Conservation (phyloP, 1,139 yeast genomes). For the Sugiyamaella grinbergsii region DNA sequence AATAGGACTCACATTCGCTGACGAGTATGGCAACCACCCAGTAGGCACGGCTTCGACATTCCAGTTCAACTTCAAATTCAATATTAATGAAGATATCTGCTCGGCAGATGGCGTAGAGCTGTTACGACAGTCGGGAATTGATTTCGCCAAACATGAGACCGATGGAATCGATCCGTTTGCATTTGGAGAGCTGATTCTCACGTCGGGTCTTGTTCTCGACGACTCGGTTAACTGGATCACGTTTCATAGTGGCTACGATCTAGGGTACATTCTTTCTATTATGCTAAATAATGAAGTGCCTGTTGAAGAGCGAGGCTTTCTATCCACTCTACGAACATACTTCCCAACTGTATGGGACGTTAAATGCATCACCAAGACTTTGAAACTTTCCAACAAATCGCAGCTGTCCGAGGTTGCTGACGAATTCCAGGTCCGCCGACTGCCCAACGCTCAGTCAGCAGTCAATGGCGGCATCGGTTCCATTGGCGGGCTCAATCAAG, state of each 20-base stretch:
- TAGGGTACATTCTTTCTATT: conserved; percentile 82
- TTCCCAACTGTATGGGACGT: conserved; percentile 87
- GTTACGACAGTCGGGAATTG: conserved; percentile 80
- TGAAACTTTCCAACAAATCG: conserved; percentile 44
- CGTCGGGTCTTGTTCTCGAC: conserved; percentile 81
- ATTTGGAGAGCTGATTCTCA: conserved; percentile 82
- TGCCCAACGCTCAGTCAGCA: conserved; percentile 32
- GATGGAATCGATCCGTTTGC: conserved; percentile 79
- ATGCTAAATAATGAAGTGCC: conserved; percentile 80
- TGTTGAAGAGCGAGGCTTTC: conserved; percentile 74
- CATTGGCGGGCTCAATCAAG: conserved; percentile 42
- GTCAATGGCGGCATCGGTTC: conserved; percentile 28
- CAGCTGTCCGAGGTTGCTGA: conserved; percentile 50
- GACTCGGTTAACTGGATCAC: conserved; percentile 82
- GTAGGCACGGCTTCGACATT: conserved; percentile 68
- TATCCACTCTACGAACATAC: conserved; percentile 67
- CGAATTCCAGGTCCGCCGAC: conserved; percentile 46
- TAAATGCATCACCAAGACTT: conserved; percentile 66
- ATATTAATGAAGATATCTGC: conserved; percentile 72
- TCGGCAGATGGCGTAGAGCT: conserved; percentile 74
- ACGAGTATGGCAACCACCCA: conserved; percentile 72
- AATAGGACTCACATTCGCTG: conserved; percentile 82
- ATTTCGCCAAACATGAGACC: conserved; percentile 71
- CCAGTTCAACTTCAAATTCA: conserved; percentile 93
- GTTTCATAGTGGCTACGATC: conserved; percentile 87